Conservation (phyloP, 1,139 yeast genomes). For the Candida sanyaensis region DNA sequence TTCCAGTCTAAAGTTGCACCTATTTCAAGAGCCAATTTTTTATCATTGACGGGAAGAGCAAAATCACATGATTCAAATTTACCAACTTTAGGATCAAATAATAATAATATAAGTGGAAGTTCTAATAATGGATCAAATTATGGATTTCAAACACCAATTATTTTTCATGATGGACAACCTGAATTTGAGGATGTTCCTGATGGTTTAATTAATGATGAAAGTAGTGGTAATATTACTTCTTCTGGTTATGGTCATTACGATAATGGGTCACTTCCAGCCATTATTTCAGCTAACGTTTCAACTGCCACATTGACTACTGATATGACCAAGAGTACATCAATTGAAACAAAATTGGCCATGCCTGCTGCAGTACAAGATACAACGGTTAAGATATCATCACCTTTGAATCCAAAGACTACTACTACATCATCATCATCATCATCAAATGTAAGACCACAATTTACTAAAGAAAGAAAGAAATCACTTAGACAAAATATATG, state of each 20-base stretch:
- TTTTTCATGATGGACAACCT: constrained; percentile 31
- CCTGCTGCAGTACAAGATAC: not conserved
- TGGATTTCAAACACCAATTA: constrained; percentile 24
- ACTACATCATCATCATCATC: not conserved
- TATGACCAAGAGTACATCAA: not conserved
- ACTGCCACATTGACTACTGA: constrained; percentile 22
- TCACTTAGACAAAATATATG: constrained; percentile 14
- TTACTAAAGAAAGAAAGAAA: not conserved
- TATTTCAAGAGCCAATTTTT: constrained; percentile 37
- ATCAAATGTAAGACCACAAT: not conserved
- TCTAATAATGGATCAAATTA: constrained; percentile 8
- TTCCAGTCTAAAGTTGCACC: constrained; percentile 47
- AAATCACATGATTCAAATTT: constrained; percentile 48
- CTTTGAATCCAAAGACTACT: constrained; percentile 3
- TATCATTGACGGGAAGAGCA: constrained; percentile 37
- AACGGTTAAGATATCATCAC: constrained; percentile 2
- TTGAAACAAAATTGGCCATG: constrained; percentile 1
- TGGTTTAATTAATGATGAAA: constrained; percentile 29
- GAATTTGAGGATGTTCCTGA: constrained; percentile 49
- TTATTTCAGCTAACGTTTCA: constrained; percentile 21
- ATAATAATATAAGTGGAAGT: not conserved
- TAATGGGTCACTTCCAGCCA: constrained; percentile 11
- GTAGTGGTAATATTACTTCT: constrained; percentile 13
- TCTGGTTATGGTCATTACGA: constrained; percentile 7
- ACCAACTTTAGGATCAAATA: constrained; percentile 23